Evolutionary conservation across 805 yeast species (phyloP), one percentile per base, ranked within the genome.

Genomic region (Spathaspora girioi): DNA sequence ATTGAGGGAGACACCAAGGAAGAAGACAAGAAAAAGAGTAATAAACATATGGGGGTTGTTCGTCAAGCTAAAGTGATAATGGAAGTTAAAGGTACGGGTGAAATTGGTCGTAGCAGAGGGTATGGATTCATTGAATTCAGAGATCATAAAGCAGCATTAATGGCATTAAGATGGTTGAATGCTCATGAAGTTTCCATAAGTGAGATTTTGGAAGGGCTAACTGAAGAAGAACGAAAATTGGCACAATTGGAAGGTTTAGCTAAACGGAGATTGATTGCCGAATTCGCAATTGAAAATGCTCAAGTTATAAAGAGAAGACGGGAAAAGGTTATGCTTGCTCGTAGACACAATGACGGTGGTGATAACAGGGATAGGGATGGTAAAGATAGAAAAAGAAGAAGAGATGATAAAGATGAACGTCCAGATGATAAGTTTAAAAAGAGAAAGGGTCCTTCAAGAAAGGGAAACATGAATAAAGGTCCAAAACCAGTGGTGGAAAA

Each of bases 81-180:
- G 78, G 99, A 94, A 71, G 88, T 89, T 43, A 93, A 92, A 66
- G 96, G 91, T 7, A 76, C 93, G 8, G 96, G 96, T 18, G 86
- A 86, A 23, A 70, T 78, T 27, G 99, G 99, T 51, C 81, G 99
- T 69, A 85, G 94, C 63, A 86, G 97, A 76, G 99, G 99, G 54
- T 94, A 93, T 63, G 99, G 99, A 56, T 93, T 94, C 77, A 70
- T 94, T 44, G 98, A 94, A 70, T 91, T 79, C 68, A 84, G 91
- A 69, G 96, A 92, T 68, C 99, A 94, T 68, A 87, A 87, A 68
- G 67, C 86, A 56, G 98, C 99, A 0, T 78, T 94, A 58, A 92
- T 91, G 97, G 97, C 96, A 1, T 80, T 94, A 51, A 83, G 99
- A 76, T 94, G 97, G 97, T 78, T 94, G 67, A 94, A 94, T 67